Base-by-base conservation (phyloP, 2,329 filamentous ascomycete genomes). In the Xylariaceae sp. region DNA sequence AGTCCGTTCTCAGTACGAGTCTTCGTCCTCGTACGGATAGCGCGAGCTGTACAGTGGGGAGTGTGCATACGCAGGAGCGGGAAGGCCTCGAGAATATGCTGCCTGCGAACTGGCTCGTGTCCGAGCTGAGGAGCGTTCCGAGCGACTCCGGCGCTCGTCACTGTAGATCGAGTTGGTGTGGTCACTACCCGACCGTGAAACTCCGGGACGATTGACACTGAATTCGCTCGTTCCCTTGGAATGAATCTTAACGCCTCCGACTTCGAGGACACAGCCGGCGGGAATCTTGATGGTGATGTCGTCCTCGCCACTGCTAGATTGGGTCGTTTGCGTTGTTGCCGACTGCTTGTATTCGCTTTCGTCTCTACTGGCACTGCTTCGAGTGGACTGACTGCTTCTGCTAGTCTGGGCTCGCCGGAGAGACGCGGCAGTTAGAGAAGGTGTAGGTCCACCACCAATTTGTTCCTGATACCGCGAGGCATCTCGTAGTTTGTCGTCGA, bases 301-400 rank as follows among this genome's bases (percentile, higher is more conserved):
- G 44, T 86, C 82, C 57, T 82, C 79, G 17, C 63, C 70, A 55
- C 79, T 77, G 59, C 77, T 80, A 13, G 80, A 82, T 39, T 81
- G 76, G 3, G 84, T 87, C 8, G 84, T 83, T 47, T 82, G 79
- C 10, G 84, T 87, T 0, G 84, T 84, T 34, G 82, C 82, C 56
- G 83, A 86, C 63, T 82, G 81, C 64, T 79, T 80, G 71, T 81
- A 85, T 58, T 86, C 84, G 71, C 84, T 87, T 59, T 87, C 84
- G 65, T 87, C 85, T 49, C 78, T 83, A 68, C 84, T 87, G 18
- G 72, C 79, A 63, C 78, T 85, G 76, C 80, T 86, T 63, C 79
- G 79, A 55, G 78, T 86, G 45, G 80, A 85, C 23, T 78, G 78
- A 68, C 80, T 84, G 74, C 79, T 83, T 5, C 74, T 77, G 60